Conservation (phyloP, 768 basidiomycete species). For the Russula compacta region DNA sequence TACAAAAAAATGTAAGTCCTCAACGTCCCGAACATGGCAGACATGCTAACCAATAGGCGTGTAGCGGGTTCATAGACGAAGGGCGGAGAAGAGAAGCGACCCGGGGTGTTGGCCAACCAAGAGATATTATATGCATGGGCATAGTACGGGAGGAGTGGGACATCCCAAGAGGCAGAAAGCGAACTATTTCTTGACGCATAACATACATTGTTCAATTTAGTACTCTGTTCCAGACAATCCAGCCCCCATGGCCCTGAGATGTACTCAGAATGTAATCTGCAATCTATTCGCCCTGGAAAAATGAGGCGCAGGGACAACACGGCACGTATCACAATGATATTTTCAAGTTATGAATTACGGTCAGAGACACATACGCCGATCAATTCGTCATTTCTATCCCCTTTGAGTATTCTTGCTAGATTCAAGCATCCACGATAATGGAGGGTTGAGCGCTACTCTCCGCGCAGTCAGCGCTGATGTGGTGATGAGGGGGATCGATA, state of each 20-base stretch:
- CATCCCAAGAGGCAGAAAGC: neutral
- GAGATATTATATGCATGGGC: conserved; percentile 9
- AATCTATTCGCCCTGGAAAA: neutral
- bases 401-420: neutral
- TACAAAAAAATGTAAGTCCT: conserved; percentile 36
- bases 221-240: neutral
- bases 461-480: neutral
- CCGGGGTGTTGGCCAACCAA: neutral
- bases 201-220: neutral
- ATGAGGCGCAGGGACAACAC: too few relatives aligned
- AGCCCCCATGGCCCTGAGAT: neutral
- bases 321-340: neutral
- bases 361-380: neutral
- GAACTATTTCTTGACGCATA: neutral
- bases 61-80: conserved; percentile 15
- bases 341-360: neutral
- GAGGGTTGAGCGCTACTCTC: neutral
- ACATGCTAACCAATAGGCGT: neutral
- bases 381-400: neutral
- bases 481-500: neutral
- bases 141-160: conserved; percentile 17
- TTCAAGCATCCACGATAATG: neutral
- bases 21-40: neutral
- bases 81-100: neutral
- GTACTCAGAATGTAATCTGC: neutral